These are phyloP conservation scores for Terfezia boudieri DNA, from an alignment of 495 filamentous ascomycete species.

Conservation along the genomic window DNA sequence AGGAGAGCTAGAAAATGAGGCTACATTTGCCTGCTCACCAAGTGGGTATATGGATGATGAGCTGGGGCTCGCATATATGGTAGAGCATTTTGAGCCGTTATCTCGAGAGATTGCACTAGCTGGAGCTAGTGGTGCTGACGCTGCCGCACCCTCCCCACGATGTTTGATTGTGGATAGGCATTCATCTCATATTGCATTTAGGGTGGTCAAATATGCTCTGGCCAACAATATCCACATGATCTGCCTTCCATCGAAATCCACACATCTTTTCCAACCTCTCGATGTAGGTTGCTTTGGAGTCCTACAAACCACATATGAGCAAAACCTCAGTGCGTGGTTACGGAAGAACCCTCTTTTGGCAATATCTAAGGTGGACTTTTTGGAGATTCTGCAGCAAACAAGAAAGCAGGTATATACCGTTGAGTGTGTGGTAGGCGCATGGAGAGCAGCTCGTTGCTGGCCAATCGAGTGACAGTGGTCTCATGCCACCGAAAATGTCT, in stretches of 20 bases:
- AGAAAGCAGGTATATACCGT: neutral
- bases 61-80: conserved; percentile 10
- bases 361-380: neutral
- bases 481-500: neutral
- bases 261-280: conserved; percentile 17
- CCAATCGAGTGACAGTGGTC: neutral
- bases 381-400: neutral
- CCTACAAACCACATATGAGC: conserved; percentile 8
- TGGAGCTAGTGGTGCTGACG: neutral
- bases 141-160: conserved; percentile 1
- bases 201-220: conserved; percentile 11
- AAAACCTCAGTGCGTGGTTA: neutral
- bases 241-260: conserved; percentile 17
- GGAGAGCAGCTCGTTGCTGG: neutral
- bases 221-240: conserved; percentile 13
- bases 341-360: neutral
- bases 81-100: conserved; percentile 9
- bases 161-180: conserved; percentile 19
- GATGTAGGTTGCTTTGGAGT: conserved; percentile 15
- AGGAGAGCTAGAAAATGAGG: neutral
- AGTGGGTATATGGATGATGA: conserved; percentile 16
- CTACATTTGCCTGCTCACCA: conserved; percentile 4
- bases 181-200: conserved; percentile 12
- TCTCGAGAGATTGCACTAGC: conserved; percentile 3
- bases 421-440: neutral